Base-by-base conservation (phyloP, 805 yeast species). In the Starmera dryadoides region DNA sequence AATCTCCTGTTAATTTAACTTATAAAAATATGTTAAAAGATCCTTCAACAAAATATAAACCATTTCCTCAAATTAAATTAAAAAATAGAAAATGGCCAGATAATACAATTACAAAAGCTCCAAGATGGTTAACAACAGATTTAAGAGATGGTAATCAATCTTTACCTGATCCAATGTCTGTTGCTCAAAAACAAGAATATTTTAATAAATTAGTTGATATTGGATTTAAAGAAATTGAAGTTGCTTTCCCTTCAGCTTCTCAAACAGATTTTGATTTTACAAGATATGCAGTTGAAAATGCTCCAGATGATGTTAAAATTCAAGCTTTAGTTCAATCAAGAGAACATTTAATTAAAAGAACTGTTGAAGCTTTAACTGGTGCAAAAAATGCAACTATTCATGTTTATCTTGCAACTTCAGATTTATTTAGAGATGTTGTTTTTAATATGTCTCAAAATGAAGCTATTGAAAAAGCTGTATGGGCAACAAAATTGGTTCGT, bases 241-340 rank as follows among this genome's bases (percentile, higher is more conserved):
- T 82, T 35, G 68, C 86, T 3, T 82, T 82, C 64, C 91, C 91
- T 9, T 79, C 86, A 22, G 89, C 89, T 3, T 81, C 88, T 4
- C 89, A 82, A 56, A 80, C 86, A 6, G 91, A 82, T 63, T 82
- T 82, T 53, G 91, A 82, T 60, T 82, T 82, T 67, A 82, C 91
- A 18, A 68, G 88, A 43, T 82, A 76, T 50, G 89, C 88, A 6
- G 87, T 82, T 33, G 86, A 80, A 57, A 75, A 77, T 51, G 84
- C 86, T 22, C 91, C 91, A 10, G 82, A 71, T 16, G 91, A 81
- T 53, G 89, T 82, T 17, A 59, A 71, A 31, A 77, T 82, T 49
- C 91, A 82, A 64, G 86, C 80, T 42, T 67, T 82, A 40, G 81
- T 83, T 23, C 91, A 80, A 58, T 78, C 83, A n/a, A 71, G 91